Evolutionary conservation across 2,329 filamentous ascomycete genomes (phyloP).

Genomic region (Monosporascus cannonballus): DNA sequence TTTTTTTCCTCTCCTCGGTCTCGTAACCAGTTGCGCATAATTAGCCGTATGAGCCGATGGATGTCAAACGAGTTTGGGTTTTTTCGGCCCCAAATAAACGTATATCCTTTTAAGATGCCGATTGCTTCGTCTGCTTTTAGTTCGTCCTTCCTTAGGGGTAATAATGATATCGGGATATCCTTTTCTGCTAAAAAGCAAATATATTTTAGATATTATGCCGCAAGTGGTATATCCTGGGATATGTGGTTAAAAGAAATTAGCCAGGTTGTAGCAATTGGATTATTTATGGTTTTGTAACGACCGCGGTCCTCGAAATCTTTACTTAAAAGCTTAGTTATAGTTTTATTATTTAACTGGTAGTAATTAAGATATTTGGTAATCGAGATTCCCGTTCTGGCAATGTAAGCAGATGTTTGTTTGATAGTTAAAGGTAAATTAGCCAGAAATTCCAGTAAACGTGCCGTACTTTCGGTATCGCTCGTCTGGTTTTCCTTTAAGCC

Average conservation of each 20-base stretch:
- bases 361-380: too few relatives aligned
- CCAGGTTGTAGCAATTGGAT: slow-evolving; percentile 26
- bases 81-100: slow-evolving; percentile 22
- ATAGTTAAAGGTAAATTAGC: slow-evolving; percentile 29
- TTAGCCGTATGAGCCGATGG: slow-evolving; percentile 8
- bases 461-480: slow-evolving; percentile 1
- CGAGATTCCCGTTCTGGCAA: too few relatives aligned
- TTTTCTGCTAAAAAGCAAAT: slow-evolving; percentile 17
- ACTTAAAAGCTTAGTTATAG: too few relatives aligned
- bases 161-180: slow-evolving; percentile 8
- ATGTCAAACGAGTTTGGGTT: slow-evolving; percentile 18
- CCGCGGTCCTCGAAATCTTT: too few relatives aligned
- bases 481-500: background rate
- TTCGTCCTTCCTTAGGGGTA: background rate
- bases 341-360: too few relatives aligned
- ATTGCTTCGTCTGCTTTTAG: slow-evolving; percentile 5
- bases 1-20: background rate
- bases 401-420: slow-evolving; percentile 23
- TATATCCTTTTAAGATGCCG: slow-evolving; percentile 9
- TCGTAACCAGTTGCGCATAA: slow-evolving; percentile 8
- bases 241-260: slow-evolving; percentile 29
- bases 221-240: slow-evolving; percentile 13
- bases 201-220: slow-evolving; percentile 23
- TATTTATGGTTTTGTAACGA: too few relatives aligned
- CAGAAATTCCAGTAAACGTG: slow-evolving; percentile 23